A percentile compares a stretch with the other conserved stretches of the same genome.
phyloP scores from a whole-genome alignment of 495 filamentous ascomycete genomes.

The Xylaria telfairii region DNA sequence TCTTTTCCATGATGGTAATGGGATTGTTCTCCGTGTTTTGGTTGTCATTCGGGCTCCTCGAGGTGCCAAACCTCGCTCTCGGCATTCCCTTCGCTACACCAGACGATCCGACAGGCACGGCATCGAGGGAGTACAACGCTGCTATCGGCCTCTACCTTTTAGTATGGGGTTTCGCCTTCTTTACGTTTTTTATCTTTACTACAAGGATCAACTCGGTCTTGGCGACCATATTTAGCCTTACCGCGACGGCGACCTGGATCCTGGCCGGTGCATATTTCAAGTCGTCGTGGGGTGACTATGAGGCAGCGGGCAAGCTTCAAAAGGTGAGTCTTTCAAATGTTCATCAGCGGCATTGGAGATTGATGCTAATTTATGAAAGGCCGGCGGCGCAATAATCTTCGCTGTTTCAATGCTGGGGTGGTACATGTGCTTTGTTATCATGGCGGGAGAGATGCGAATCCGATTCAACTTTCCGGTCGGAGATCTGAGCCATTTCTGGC shows the following conservation, averaged over 20 bases:
- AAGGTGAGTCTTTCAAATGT: conserved; percentile 37
- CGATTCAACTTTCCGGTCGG: conserved; percentile 58
- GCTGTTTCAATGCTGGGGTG: conserved; percentile 57
- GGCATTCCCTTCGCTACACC: conserved; percentile 53
- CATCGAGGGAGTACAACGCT: conserved; percentile 56
- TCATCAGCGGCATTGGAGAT: not conserved
- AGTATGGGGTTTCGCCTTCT: conserved; percentile 59
- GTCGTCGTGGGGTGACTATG: conserved; percentile 47
- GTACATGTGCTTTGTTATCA: conserved; percentile 62
- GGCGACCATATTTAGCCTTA: conserved; percentile 55
- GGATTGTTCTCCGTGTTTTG: conserved; percentile 64
- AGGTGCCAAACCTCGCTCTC: conserved; percentile 58
- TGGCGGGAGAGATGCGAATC: conserved; percentile 63
- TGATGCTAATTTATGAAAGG: conserved; percentile 29
- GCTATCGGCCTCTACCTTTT: conserved; percentile 57
- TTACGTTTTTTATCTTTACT: conserved; percentile 59
- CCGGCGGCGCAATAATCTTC: conserved; percentile 56
- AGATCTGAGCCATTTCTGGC: conserved; percentile 61
- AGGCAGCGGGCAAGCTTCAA: conserved; percentile 48
- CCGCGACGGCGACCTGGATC: conserved; percentile 52
- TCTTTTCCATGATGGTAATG: conserved; percentile 64
- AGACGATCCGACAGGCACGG: conserved; percentile 49
- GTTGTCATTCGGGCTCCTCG: conserved; percentile 59
- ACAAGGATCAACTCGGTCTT: conserved; percentile 58
- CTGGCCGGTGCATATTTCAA: conserved; percentile 57